phyloP scores from a whole-genome alignment of 768 basidiomycete genomes.

The Suillus americanus region DNA sequence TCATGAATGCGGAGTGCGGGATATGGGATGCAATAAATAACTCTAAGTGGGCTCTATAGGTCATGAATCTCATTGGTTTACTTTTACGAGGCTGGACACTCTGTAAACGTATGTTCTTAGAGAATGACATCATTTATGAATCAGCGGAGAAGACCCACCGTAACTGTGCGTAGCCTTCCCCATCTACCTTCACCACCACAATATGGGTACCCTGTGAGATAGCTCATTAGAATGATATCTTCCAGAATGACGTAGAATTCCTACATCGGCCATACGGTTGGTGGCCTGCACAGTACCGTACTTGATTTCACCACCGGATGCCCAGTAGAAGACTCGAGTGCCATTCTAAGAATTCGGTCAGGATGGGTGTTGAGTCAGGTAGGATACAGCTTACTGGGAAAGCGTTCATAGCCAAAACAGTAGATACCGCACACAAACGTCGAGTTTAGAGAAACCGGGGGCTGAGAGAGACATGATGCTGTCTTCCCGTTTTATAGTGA shows the following conservation, averaged over 20 bases:
- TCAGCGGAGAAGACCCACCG: constrained; percentile 47
- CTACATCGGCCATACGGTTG: constrained; percentile 56
- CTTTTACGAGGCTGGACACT: constrained; percentile 47
- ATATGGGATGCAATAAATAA: constrained; percentile 31
- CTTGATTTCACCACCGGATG: constrained; percentile 49
- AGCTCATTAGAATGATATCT: constrained; percentile 7
- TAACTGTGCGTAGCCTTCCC: constrained; percentile 43
- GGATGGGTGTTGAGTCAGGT: constrained; percentile 8
- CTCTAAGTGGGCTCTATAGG: constrained; percentile 28
- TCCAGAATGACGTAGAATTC: constrained; percentile 17
- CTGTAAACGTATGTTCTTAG: constrained; percentile 27
- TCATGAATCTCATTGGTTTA: constrained; percentile 23
- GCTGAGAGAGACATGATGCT: constrained; percentile 15
- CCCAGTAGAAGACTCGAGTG: constrained; percentile 70
- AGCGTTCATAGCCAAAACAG: constrained; percentile 77
- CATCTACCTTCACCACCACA: constrained; percentile 50
- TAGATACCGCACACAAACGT: constrained; percentile 25
- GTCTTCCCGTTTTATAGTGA: constrained; percentile 14
- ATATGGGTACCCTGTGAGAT: constrained; percentile 58
- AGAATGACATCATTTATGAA: constrained; percentile 2
- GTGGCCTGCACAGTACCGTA: constrained; percentile 61
- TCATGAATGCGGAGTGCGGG: constrained; percentile 14
- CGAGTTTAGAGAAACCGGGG: constrained; percentile 15
- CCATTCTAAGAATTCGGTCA: constrained; percentile 48
- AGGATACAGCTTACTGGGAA: constrained; percentile 49